Evolutionary conservation across 805 yeast species (phyloP), one percentile per base, ranked within the genome.

Genomic region (Ogataea allantospora): DNA sequence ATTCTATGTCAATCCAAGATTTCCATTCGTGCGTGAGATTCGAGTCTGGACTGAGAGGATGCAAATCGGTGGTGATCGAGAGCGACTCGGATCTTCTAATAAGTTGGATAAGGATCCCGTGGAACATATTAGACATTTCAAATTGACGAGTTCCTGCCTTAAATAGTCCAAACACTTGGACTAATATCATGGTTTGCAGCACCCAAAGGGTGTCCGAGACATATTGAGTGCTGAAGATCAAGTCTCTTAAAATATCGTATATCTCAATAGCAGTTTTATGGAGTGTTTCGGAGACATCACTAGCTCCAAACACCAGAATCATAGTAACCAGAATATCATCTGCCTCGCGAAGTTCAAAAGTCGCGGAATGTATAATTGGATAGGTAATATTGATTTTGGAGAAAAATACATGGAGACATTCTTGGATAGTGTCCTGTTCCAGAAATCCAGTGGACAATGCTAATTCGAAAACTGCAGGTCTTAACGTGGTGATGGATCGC

Each of bases 321-420:
- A 30, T 27, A 3, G 36, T 36, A 19, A 40, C 15, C 18, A 40
- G 21, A 4, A 40, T 16, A 9, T 14, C 24, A 3, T 30, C 30
- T 4, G 24, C 18, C 6, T 10, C 12, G 1, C 17, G 14, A 4
- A 41, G 37, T 7, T 40, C 33, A 18, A 40, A 40, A 13, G 41
- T 40, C 10, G 44, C 33, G 5, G 38, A 24, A 18, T 40, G 44
- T 15, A 40, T 30, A 6, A 40, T 20, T 4, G 44, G 44, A 24
- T 40, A 40, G 5, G 44, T 35, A 14, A 40, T 35, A 20, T 40
- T 40, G 19, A 36, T 29, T 20, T 36, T 40, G 19, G 30, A 27
- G 33, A 40, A 40, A 19, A 35, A 40, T 3, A 36, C 25, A n/a
- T 36, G 25, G n/a, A 35, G 12, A 19, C 13, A 40, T 8, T 30